Evolutionary conservation across 352 stramenopile genomes (phyloP).

Genomic region (Phytopythium delawarense): DNA sequence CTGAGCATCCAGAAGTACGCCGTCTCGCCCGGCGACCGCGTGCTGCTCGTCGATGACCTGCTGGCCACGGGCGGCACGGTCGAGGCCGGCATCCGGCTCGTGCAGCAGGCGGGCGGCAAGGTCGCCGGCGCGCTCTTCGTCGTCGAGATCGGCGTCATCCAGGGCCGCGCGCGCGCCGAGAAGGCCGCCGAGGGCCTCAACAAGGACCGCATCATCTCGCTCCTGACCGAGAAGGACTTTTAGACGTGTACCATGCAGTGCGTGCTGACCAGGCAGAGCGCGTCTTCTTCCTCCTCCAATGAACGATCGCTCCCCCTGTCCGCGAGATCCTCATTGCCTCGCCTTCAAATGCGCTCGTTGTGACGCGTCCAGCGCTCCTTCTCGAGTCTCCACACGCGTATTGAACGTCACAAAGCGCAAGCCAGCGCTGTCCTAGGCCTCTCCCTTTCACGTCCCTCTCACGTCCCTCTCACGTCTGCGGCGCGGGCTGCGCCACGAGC

Average conservation of each 20-base stretch:
- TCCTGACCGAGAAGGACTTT: conserved; percentile 73
- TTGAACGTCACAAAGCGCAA: no score
- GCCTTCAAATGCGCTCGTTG: no score
- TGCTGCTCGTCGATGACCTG: conserved; percentile 97
- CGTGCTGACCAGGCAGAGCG: not conserved
- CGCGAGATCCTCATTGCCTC: no score
- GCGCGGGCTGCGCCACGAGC: conserved; percentile 16
- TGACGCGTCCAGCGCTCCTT: no score
- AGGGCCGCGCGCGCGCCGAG: conserved; percentile 46
- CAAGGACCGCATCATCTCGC: conserved; percentile 46
- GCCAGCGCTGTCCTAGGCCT: no score
- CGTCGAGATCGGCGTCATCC: conserved; percentile 88
- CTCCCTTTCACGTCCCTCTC: no score
- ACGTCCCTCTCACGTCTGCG: not conserved
- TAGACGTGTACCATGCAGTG: conserved; percentile 16
- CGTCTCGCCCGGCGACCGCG: conserved; percentile 71
- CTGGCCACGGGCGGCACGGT: conserved; percentile 96
- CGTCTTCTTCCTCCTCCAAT: not conserved
- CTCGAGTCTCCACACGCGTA: no score
- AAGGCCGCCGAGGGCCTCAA: conserved; percentile 28
- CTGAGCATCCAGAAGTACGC: conserved; percentile 86
- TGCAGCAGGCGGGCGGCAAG: conserved; percentile 77
- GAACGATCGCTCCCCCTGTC: not conserved
- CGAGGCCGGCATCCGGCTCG: conserved; percentile 83
- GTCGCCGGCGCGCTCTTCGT: conserved; percentile 93